phyloP scores from a whole-genome alignment of 371 early-diverging fungal genomes.

The Zopfochytrium polystomum region DNA sequence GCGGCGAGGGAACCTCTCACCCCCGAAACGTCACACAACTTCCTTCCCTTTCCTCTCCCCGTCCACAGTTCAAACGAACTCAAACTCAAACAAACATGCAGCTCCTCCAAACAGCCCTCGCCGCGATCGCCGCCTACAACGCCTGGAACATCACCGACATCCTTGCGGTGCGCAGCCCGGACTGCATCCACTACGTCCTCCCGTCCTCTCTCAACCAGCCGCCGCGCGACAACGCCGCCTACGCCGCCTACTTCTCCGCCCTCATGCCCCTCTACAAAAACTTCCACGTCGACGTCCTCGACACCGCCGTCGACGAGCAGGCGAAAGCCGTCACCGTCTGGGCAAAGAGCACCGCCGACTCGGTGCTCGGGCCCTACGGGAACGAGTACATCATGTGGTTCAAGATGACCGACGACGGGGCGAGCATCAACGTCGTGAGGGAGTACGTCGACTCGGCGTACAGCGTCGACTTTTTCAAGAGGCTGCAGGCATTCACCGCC shows the following conservation, averaged over 20 bases:
- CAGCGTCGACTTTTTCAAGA: neutral
- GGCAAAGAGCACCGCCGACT: neutral
- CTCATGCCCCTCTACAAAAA: neutral
- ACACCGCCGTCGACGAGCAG: neutral
- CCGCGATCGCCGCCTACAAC: constrained; percentile 1
- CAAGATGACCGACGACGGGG: neutral
- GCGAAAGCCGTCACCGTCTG: neutral
- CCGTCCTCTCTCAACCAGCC: neutral
- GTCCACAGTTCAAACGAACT: too few species aligned
- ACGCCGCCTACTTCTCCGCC: neutral
- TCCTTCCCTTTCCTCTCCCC: too few species aligned
- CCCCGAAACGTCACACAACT: too few species aligned
- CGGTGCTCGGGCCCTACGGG: constrained; percentile 1
- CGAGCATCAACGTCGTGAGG: neutral
- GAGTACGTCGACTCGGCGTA: neutral
- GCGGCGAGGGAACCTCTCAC: too few species aligned
- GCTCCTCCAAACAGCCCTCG: neutral
- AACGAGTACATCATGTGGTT: constrained; percentile 4
- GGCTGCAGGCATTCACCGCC: neutral
- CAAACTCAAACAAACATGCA: too few species aligned
- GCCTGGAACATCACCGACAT: neutral
- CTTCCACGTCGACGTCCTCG: neutral
- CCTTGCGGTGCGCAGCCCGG: neutral
- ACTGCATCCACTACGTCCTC: constrained; percentile 2
- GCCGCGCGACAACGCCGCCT: neutral